Evolutionary conservation across 2,329 filamentous ascomycete species (phyloP), one percentile per base, ranked within the genome.

Genomic region (Aspergillus alliaceus): DNA sequence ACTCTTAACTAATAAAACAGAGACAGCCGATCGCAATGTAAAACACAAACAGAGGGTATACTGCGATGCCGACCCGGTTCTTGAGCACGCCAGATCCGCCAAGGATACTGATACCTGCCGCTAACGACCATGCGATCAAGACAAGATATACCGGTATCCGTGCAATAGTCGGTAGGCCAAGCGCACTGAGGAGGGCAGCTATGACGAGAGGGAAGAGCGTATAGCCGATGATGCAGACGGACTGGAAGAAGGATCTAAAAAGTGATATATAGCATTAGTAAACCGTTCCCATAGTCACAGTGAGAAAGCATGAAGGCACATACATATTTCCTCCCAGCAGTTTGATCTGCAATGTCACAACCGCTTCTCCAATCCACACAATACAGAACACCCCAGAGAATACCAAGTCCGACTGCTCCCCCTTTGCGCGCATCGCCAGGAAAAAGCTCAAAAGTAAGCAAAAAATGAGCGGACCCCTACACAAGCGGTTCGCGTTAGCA

Each of bases 291-390:
- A 11, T 18, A 22, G 18, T 5, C n/a, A 12, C 7, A 5, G n/a
- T 31, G n/a, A 47, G 51, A 55, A 4, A 47, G n/a, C 24, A 56
- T 46, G 39, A 29, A 9, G n/a, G 49, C 22, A 85, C 92, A 77
- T 80, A 98, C 93, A 99, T 97, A 79, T 95, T 97, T 46, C 95
- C 95, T 58, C 95, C 95, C 58, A 99, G 78, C 66, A 99, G 81
- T 79, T 96, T 96, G 75, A 99, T 98, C 82, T 99, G 95, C 71
- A 96, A 78, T n/a, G 95, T 99, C 58, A 99, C 95, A 3, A 96
- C 89, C 1, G 93, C 93, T 80, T 98, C 93, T 27, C 93, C 95
- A 57, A 99, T 87, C 95, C 95, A 99, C 53, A 99, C 89, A 77
- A 96, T 90, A 48, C 92, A 91, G 77, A 99, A 99, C 46, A 99